Base-by-base conservation (phyloP, 2,329 filamentous ascomycete genomes). In the Plectosphaerella plurivora region DNA sequence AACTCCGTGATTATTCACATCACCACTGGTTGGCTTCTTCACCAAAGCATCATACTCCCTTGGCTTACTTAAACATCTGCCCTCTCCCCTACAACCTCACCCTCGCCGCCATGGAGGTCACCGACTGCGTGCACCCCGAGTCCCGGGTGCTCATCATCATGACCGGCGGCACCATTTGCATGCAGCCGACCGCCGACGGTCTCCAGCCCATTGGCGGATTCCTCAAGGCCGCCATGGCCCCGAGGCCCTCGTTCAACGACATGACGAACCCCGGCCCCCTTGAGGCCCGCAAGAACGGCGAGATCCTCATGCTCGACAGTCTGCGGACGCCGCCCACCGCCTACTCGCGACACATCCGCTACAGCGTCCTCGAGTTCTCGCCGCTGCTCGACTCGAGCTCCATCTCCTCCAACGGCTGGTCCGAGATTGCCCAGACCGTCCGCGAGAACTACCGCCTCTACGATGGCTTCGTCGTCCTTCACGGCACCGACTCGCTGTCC, bases 101-200 rank as follows among this genome's bases (percentile, higher is more conserved):
- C 39, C 36, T 28, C 33, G n/a, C 16, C 35, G 15, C 35, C 12
- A 49, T 49, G 47, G 48, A 33, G 16, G 24, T 49, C 15, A 48
- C 56, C 20, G 50, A 56, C 37, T 55, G 50, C 33, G 47, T 47
- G 9, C 76, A 76, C 53, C 87, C 87, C 11, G 90, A 95, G 68
- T 90, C 89, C 22, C 80, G 89, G 53, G 88, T 97, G 12, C 77
- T 97, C 58, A 88, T 96, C 63, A 89, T 96, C 69, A 93, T 95
- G 75, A 96, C 92, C 12, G 91, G 89, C 55, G 88, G 88, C 45
- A 91, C 88, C 7, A 96, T 96, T 63, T 96, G 91, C 72, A 96
- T 97, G 92, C 84, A 87, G 65, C 86, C 85, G 51, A 91, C 90
- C 10, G 79, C 82, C 9, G 83, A 91, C 59, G 92, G 92, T 1